Percentiles rank a stretch among this genome's conserved stretches.
These are phyloP conservation scores for Sindora glabra DNA, from an alignment of 306 rosid genomes.

Conservation along the genomic window DNA sequence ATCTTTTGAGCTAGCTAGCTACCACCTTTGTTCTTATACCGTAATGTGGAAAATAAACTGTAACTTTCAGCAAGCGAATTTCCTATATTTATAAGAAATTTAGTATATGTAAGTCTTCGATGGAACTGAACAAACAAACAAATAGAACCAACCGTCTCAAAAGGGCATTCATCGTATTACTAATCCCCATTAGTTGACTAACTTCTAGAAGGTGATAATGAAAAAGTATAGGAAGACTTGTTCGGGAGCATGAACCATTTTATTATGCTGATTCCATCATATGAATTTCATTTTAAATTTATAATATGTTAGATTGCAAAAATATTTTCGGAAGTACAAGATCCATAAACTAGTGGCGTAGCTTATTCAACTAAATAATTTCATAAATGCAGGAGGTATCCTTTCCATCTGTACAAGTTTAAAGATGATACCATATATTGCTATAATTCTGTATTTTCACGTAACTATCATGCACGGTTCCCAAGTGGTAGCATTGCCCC, in stretches of 20 bases:
- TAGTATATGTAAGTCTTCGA: no score
- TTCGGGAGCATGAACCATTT: background rate
- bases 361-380: background rate
- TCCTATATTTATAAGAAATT: no score
- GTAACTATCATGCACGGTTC: constrained; percentile 18
- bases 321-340: background rate
- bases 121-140: no score
- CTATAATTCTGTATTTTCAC: background rate
- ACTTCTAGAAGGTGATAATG: background rate
- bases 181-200: background rate
- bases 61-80: no score
- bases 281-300: constrained; percentile 1
- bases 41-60: no score
- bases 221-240: background rate
- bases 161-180: no score
- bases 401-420: background rate
- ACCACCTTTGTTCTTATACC: no score
- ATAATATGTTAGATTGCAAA: background rate
- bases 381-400: background rate
- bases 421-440: no score
- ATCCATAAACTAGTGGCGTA: constrained; percentile 4
- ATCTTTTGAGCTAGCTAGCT: no score
- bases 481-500: background rate
- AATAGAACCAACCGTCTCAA: no score
- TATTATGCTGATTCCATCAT: no score